These are phyloP conservation scores for Deinandra increscens DNA, from an alignment of 129 eudicot species.

Conservation along the genomic window DNA sequence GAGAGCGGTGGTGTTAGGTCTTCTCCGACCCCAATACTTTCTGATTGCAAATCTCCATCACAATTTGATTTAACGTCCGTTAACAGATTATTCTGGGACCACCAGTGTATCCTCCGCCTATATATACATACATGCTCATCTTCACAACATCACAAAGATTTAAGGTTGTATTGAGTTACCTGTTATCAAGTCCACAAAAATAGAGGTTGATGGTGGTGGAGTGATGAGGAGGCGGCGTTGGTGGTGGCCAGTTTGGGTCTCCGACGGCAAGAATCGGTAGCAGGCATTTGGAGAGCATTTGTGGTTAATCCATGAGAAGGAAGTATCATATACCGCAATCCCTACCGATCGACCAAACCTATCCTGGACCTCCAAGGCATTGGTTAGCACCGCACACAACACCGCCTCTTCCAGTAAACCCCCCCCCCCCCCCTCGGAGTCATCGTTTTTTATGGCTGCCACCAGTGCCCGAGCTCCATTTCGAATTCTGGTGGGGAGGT, in stretches of 20 bases:
- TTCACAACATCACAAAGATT: no score
- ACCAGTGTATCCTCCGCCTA: no score
- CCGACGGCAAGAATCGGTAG: constrained; percentile 39
- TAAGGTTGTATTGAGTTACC: no score
- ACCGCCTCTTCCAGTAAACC: constrained; percentile 45
- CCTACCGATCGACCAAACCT: constrained; percentile 45
- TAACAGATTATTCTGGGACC: no score
- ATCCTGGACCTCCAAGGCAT: constrained; percentile 72
- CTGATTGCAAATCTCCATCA: constrained; percentile 50
- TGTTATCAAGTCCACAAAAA: neutral
- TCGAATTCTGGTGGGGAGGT: constrained; percentile 29
- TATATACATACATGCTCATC: no score
- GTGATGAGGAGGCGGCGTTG: constrained; percentile 22
- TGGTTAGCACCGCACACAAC: constrained; percentile 56
- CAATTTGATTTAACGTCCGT: no score
- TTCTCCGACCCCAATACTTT: constrained; percentile 25
- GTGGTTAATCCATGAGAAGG: constrained; percentile 77
- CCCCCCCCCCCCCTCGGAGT: constrained; percentile 17
- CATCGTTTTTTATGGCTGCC: no score
- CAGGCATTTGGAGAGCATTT: constrained; percentile 77
- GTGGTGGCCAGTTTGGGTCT: neutral
- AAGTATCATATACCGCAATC: constrained; percentile 48
- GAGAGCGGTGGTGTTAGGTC: constrained; percentile 58
- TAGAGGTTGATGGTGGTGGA: no score
- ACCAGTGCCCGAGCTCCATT: constrained; percentile 51